Evolutionary conservation across 2,329 filamentous ascomycete species (phyloP), one percentile per base, ranked within the genome.

Genomic region (Falciphora oryzae): DNA sequence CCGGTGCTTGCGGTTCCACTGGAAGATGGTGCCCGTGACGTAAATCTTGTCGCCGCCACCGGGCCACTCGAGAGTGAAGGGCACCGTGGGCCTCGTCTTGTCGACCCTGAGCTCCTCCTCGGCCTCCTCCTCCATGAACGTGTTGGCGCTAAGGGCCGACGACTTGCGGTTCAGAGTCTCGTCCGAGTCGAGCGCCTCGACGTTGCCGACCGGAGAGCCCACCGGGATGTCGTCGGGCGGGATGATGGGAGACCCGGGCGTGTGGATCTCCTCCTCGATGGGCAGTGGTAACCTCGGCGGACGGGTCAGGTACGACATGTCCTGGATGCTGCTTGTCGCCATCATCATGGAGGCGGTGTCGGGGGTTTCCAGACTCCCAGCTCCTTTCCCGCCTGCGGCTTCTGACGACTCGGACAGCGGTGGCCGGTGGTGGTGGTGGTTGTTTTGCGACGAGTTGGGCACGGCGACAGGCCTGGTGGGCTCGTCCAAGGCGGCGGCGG

Each of bases 11-110:
- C 90, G 89, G 77, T 96, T 93, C 95, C 95, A 99, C 75, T 94
- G 91, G 71, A 96, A 96, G 74, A 98, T 97, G 27, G 95, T 98
- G 69, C 94, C 94, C 0, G 95, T 99, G 59, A 99, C 93, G 75
- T 97, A 99, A 68, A 98, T 87, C 77, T 93, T 96, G 65, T 96
- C 91, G 65, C 91, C 93, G 63, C 87, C 87, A 11, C 86, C 85
- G 69, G 85, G 85, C 95, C 95, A 99, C 77, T 96, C 91, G 65
- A 99, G 87, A 65, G 85, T 80, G 1, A 92, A 96, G 2, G 92
- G 91, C 57, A 98, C 91, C 10, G 91, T 91, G 56, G 90, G 89
- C 67, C 89, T 85, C 25, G 87, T 87, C 76, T 89, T 90, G 71
- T 91, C 89, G 44, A 91, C 86, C 56, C 88, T 84, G 72, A 94